Base-by-base conservation (phyloP, 2,329 filamentous ascomycete species). In the Colletotrichum magnum region DNA sequence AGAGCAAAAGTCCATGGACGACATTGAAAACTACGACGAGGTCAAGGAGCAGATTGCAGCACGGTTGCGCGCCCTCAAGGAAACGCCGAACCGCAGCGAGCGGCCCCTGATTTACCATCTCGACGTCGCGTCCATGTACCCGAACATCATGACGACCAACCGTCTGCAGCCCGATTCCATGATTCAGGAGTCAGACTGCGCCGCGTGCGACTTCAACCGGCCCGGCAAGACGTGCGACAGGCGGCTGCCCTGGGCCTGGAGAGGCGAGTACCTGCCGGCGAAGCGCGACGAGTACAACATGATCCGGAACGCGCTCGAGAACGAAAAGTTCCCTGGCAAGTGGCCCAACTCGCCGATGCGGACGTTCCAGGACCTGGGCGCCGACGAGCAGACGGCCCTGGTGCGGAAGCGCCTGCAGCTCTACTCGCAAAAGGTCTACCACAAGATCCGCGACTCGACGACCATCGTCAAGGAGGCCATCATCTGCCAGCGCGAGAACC, bases 81-180 rank as follows among this genome's bases (percentile, higher is more conserved):
- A 91, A 59, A 96, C 92, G 0, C 95, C 96, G 0, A 94, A 97
- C 75, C 88, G 96, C 71, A 90, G 86, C 74, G 96, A 99, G 79
- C 86, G 90, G 51, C 96, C 96, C 5, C 88, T 97, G 39, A 99
- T 99, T 73, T 99, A 99, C 82, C 96, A 99, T 86, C 85, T 99
- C 82, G 96, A 99, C 77, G 97, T 99, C 68, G 96, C 96, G 18
- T 98, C 96, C 69, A 99, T 99, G 96, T 99, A 99, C 79, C 96
- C 96, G 10, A 99, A 99, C 80, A 99, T 99, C 79, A 99, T 99
- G 97, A 99, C 97, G 2, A 99, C 96, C 1, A 99, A 99, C 80
- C 93, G 96, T 79, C 82, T 99, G 54, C 96, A 99, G 75, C 96
- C 96, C 0, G 96, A 99, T 80, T 98, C 96, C n/a, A 97, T 99